Evolutionary conservation across 768 basidiomycete genomes (phyloP), one percentile per base, ranked within the genome.

Genomic region (Boletus subparvulus): DNA sequence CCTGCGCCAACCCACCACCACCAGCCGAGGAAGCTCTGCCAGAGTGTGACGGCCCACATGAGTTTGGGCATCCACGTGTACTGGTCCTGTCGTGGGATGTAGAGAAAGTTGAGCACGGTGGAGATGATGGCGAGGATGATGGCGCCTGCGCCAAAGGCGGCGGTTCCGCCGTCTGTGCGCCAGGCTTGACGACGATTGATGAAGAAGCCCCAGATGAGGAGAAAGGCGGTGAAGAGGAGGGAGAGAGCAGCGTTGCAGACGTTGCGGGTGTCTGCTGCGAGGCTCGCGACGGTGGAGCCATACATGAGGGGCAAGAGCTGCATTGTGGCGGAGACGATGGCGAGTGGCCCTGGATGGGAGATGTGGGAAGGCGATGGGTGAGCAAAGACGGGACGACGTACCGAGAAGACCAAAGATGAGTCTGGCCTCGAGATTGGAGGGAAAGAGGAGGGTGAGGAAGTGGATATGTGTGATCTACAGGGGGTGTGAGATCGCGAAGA

Each of bases 1-100:
- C 93, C 90, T 3, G 89, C 85, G n/a, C 94, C 94, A 14, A 94
- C 93, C 94, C 94, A 98, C 94, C 94, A 98, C 94, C 94, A 98
- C 92, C 93, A 98, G 0, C 92, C 94, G 21, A 97, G 73, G 73
- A 95, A 96, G 72, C 85, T 92, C 78, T 99, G 97, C 97, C 97
- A 99, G 19, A 98, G 82, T 12, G 98, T 84, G 49, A 97, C 85
- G 9, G 90, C 87, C 85, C 93, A 95, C 73, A 93, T 84, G 50
- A 98, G 78, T 24, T 87, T 84, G 1, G 93, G 91, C 55, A 98
- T 80, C 97, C 97, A 98, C n/a, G 84, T 77, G 60, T 91, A 90
- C 63, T 92, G 86, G 59, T 96, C 89, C 65, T 90, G 86, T 51
- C 77, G 77, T 11, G 87, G 86, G 39, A 99, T 89, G 65, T 94